Evolutionary conservation across 208 protist species (phyloP), one percentile per base, ranked within the genome.

Genomic region (Strigomonas culicis): DNA sequence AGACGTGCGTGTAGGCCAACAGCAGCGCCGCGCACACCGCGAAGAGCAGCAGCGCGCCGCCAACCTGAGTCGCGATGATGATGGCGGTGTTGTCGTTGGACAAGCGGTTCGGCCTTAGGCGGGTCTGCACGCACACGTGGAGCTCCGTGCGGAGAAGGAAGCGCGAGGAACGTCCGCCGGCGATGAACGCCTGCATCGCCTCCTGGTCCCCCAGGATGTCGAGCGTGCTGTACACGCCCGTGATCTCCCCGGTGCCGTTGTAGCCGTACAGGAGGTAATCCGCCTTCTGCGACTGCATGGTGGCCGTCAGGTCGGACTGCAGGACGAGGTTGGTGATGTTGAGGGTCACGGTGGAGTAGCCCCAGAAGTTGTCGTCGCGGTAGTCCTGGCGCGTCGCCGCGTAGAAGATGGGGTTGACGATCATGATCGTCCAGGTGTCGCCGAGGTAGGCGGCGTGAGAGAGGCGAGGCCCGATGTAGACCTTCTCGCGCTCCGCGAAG

Each of bases 361-460:
- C 80, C 80, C 80, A 86, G 57, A 86, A 86, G 55, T 72, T 82
- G n/a, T 61, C 15, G 22, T 21, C 19, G 4, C n/a, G 31, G 28
- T 59, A 43, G 64, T 69, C 30, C 39, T n/a, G 43, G 1, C 21
- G 36, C 4, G 43, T 56, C 36, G 46, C 51, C 25, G 32, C n/a
- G 30, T 55, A 10, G n/a, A 62, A 69, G 0, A 69, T 17, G 11
- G 64, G 64, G 6, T 46, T 51, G 25, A 44, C 55, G 30, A 71
- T 46, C 7, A 19, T 15, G 4, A 60, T 4, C 11, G 30, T 25
- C 55, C 55, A 60, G 11, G 7, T n/a, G 55, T 31, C 50, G 2
- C 3, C 30, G 4, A 17, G 34, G 10, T 39, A 39, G 34, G 34
- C 34, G 4, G 34, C 34, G 10, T 10, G 34, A 10, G 34, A 39